Conservation (phyloP, 73 alveolate species). For the Halteria grandinella region DNA sequence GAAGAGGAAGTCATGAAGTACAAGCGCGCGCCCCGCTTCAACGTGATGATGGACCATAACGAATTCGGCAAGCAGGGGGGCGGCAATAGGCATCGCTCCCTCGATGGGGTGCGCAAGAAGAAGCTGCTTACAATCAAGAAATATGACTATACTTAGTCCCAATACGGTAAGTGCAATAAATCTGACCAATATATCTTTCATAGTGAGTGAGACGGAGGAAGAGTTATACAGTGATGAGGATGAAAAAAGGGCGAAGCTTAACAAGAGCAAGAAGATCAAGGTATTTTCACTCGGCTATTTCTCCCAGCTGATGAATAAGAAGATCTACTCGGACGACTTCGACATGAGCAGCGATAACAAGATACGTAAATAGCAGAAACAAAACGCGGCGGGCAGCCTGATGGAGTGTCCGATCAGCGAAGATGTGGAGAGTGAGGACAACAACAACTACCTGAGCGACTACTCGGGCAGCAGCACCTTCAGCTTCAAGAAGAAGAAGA, state of each 20-base stretch:
- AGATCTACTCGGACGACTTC: slow-evolving; percentile 33
- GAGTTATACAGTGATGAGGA: slow-evolving; percentile 14
- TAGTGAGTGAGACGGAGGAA: slow-evolving; percentile 46
- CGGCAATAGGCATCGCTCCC: slow-evolving; percentile 7
- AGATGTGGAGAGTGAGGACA: slow-evolving; percentile 15
- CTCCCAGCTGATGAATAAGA: slow-evolving; percentile 28
- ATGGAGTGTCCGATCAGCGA: slow-evolving; percentile 31
- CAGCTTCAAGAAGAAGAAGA: slow-evolving; percentile 4
- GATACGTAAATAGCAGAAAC: neutral
- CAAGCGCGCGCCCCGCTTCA: neutral
- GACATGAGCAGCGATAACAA: slow-evolving; percentile 22
- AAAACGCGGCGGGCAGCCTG: neutral
- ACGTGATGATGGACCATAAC: slow-evolving; percentile 34
- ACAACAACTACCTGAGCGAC: neutral
- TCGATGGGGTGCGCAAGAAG: slow-evolving; percentile 27
- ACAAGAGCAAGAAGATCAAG: slow-evolving; percentile 9
- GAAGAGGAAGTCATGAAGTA: slow-evolving; percentile 23
- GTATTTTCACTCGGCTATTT: slow-evolving; percentile 15
- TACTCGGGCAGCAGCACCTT: slow-evolving; percentile 1
- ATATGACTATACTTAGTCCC: neutral
- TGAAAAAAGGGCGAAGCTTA: slow-evolving; percentile 5
- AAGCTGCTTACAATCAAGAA: neutral
- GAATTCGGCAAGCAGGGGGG: slow-evolving; percentile 26
- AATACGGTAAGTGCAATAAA: no score
- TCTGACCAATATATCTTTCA: no score